Base-by-base conservation (phyloP, 2,329 filamentous ascomycete species). In the Aureobasidium namibiae region DNA sequence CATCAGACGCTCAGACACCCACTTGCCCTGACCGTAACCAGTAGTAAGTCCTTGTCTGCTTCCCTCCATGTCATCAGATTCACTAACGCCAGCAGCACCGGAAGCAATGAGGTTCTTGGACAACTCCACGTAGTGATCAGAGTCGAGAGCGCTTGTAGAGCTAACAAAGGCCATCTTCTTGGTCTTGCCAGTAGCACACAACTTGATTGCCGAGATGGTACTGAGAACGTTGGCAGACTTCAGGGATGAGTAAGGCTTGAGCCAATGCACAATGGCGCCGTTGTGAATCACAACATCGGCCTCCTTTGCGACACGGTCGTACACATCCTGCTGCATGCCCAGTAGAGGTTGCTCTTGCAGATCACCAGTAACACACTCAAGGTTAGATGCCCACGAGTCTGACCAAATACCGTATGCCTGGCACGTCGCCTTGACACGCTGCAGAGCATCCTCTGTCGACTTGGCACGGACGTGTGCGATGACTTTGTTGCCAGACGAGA, bases 11-110 rank as follows among this genome's bases (percentile, higher is more conserved):
- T 87, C 84, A 3, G 82, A 81, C 6, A 83, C 88, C 91, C 91
- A 96, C 75, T 97, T 96, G 64, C 83, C 85, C 72, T 96, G 92
- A 2, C 92, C 92, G 67, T 96, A 96, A 5, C 92, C 92, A 1
- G 89, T 96, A 39, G 84, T 85, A 1, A 96, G 83, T 33, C 89
- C 89, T 56, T 78, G 84, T 39, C 84, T 80, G 67, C 89, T 92
- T 56, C 91, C 90, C 65, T 83, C 77, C 62, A 96, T 79, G 64
- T 92, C 85, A 69, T 96, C 92, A 0, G 79, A 79, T 71, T 96
- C 92, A 21, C 80, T 77, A 16, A 96, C 81, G 13, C 83, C 83
- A 21, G 77, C 78, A 8, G 82, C 83, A 10, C 88, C 87, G 33
- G 80, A 80, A 11, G 78, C 78, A 33, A 82, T 74, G 59, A 79